Conservation (phyloP, 2,329 filamentous ascomycete genomes). For the Boeremia lycopersici region DNA sequence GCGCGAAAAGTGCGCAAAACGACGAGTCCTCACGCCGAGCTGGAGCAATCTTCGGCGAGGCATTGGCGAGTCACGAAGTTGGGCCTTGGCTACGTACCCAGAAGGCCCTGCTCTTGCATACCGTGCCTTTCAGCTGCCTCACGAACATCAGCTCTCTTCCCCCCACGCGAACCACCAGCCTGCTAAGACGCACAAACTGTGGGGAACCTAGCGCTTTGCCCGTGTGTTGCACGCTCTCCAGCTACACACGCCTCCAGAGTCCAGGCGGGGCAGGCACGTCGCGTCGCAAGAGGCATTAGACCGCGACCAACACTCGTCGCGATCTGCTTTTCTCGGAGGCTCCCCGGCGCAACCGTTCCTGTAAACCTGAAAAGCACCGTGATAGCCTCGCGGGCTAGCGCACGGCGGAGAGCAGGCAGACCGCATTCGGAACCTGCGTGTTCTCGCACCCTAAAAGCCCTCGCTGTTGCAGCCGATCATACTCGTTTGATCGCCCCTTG, state of each 20-base stretch:
- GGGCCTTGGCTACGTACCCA: background rate
- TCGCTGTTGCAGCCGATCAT: background rate
- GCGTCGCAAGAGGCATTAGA: background rate
- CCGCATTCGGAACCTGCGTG: background rate
- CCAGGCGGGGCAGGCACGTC: background rate
- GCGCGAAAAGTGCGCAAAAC: background rate
- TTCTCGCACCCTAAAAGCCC: background rate
- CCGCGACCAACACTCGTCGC: background rate
- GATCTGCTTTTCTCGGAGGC: background rate
- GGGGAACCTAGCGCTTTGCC: background rate
- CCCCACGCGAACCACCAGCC: background rate
- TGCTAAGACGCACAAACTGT: background rate
- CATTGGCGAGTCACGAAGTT: background rate
- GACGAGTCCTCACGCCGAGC: background rate
- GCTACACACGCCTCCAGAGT: background rate
- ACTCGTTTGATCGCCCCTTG: background rate
- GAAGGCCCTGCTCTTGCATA: background rate
- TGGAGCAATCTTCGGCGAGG: conserved; percentile 1
- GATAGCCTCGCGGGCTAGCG: background rate
- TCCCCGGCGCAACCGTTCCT: background rate
- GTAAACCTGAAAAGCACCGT: background rate
- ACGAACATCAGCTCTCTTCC: background rate
- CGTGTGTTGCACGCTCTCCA: background rate
- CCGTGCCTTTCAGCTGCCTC: background rate
- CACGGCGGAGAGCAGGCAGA: background rate